These are phyloP conservation scores for Striga hermonthica DNA, from an alignment of 305 asterid species.

Conservation along the genomic window DNA sequence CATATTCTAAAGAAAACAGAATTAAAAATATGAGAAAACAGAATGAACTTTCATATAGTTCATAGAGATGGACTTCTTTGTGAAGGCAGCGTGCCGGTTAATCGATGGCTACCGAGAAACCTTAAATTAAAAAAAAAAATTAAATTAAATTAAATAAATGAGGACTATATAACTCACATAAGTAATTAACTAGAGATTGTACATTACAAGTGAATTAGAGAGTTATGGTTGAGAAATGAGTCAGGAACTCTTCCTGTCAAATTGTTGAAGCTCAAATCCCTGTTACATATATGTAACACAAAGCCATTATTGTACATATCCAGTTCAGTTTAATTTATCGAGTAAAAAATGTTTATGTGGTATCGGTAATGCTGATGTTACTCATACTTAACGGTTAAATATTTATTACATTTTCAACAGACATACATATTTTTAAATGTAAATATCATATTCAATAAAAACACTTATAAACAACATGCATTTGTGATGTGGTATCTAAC, in stretches of 20 bases:
- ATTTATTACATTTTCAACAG: background rate
- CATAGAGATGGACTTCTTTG: conserved; percentile 41
- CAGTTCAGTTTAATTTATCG: too few species aligned
- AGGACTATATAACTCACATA: too few species aligned
- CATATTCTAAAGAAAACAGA: too few species aligned
- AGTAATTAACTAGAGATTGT: conserved; percentile 1
- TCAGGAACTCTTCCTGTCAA: conserved; percentile 43
- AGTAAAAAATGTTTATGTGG: too few species aligned
- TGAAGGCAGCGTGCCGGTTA: conserved; percentile 49
- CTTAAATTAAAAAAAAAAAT: conserved; percentile 34
- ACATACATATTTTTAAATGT: too few species aligned
- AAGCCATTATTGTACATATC: too few species aligned
- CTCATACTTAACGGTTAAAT: background rate
- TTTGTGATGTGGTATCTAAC: background rate
- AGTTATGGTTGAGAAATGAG: conserved; percentile 36
- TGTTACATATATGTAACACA: conserved; percentile 14
- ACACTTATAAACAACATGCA: too few species aligned
- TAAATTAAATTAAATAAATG: background rate
- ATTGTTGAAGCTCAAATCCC: conserved; percentile 52
- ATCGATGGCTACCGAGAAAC: conserved; percentile 67
- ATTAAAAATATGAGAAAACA: too few species aligned
- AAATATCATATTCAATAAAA: too few species aligned
- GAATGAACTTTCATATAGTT: conserved; percentile 44
- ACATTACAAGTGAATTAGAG: conserved; percentile 39
- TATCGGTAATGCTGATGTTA: background rate